Evolutionary conservation across 352 stramenopile genomes (phyloP).

Genomic region (Blastocystis hominis): DNA sequence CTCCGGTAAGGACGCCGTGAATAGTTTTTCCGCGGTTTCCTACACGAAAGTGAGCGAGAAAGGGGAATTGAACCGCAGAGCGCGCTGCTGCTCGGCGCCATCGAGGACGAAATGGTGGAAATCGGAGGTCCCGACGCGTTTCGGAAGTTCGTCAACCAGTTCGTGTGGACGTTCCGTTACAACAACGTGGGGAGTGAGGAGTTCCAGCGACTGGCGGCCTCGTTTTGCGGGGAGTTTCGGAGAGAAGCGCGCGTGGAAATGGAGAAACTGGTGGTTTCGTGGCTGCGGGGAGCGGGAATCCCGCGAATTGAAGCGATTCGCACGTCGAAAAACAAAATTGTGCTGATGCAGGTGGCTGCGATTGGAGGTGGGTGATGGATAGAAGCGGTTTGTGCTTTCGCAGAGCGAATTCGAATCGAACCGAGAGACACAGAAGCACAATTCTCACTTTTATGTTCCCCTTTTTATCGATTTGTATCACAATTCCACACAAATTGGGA

Average conservation of each 20-base stretch:
- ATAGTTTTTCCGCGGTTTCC: slow-evolving; percentile 4
- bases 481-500: not conserved
- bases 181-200: not conserved
- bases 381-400: not conserved
- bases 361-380: not conserved
- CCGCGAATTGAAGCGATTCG: not conserved
- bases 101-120: not conserved
- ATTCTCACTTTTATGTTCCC: not conserved
- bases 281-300: not conserved
- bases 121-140: not conserved
- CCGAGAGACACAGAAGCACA: not conserved
- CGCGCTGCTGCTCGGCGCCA: not conserved
- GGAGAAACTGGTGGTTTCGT: not conserved
- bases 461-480: not conserved
- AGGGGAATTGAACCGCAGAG: not conserved
- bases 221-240: not conserved
- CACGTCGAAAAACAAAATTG: not conserved
- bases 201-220: not conserved
- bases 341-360: not conserved
- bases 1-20: slow-evolving; percentile 1
- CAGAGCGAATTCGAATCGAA: not conserved
- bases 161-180: not conserved
- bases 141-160: not conserved
- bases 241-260: not conserved
- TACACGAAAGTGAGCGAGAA: slow-evolving; percentile 5